Evolutionary conservation across 345 rosid species (phyloP).

Genomic region (Euphorbia peplus): DNA sequence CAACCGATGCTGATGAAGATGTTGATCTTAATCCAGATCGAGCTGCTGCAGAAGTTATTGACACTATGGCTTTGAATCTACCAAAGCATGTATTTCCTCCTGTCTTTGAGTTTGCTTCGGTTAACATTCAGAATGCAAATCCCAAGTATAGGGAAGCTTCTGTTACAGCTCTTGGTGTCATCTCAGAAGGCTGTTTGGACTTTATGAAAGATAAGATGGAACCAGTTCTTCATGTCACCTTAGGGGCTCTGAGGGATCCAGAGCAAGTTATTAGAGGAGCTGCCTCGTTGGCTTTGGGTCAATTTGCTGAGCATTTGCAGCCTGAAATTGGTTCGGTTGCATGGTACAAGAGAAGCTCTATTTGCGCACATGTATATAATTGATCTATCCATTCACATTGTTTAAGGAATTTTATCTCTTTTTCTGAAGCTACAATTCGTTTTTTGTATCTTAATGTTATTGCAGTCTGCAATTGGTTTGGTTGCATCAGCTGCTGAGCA

Average conservation of each 20-base stretch:
- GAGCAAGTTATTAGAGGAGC: slow-evolving; percentile 99
- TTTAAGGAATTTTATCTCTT: not conserved
- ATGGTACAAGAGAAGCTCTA: slow-evolving; percentile 54
- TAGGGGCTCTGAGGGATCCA: slow-evolving; percentile 82
- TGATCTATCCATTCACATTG: not conserved
- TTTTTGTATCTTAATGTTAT: slow-evolving; percentile 19
- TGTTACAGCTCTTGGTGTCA: slow-evolving; percentile 87
- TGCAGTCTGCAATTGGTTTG: slow-evolving; percentile 97
- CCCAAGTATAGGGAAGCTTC: slow-evolving; percentile 94
- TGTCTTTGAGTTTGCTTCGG: slow-evolving; percentile 79
- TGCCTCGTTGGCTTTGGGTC: slow-evolving; percentile 97
- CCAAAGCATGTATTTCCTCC: slow-evolving; percentile 82
- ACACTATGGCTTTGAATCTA: slow-evolving; percentile 89
- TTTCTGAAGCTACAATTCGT: not conserved
- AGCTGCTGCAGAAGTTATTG: slow-evolving; percentile 99
- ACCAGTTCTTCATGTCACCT: slow-evolving; percentile 73
- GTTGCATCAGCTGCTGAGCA: slow-evolving; percentile 98
- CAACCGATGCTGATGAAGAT: slow-evolving; percentile 66
- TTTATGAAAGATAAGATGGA: slow-evolving; percentile 84
- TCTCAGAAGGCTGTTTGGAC: slow-evolving; percentile 91
- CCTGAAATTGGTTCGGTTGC: slow-evolving; percentile 93
- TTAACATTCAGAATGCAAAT: slow-evolving; percentile 63
- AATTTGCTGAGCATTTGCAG: slow-evolving; percentile 96
- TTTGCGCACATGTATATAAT: not conserved
- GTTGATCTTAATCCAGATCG: slow-evolving; percentile 98